Conservation (phyloP, 2,329 filamentous ascomycete genomes). For the Sodiomyces alkalinus region DNA sequence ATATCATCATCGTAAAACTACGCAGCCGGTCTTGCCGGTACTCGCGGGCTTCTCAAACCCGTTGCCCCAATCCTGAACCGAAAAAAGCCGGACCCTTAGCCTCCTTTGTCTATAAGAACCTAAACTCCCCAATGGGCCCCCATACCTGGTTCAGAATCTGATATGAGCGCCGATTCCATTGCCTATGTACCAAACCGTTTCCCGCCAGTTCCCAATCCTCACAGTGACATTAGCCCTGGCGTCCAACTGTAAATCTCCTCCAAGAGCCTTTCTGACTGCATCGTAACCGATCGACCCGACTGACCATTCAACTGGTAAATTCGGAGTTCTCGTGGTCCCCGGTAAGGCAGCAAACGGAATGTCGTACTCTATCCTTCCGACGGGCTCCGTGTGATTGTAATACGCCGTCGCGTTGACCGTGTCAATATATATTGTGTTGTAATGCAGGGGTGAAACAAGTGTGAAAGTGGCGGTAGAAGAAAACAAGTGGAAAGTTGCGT, state of each 20-base stretch:
- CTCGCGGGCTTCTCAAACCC: no score
- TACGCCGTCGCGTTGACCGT: slow-evolving; percentile 71
- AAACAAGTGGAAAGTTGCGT: slow-evolving; percentile 74
- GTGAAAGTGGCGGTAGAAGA: slow-evolving; percentile 78
- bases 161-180: slow-evolving; percentile 56
- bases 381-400: slow-evolving; percentile 64
- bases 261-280: slow-evolving; percentile 63
- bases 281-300: slow-evolving; percentile 68
- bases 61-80: no score
- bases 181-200: slow-evolving; percentile 56
- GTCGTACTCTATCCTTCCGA: slow-evolving; percentile 65
- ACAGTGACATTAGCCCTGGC: slow-evolving; percentile 64
- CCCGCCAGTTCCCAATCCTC: slow-evolving; percentile 58
- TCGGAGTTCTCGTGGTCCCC: slow-evolving; percentile 56
- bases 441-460: slow-evolving; percentile 60
- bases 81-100: not conserved
- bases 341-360: slow-evolving; percentile 64
- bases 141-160: slow-evolving; percentile 23
- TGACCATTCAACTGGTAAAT: slow-evolving; percentile 69
- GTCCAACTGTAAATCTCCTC: slow-evolving; percentile 64
- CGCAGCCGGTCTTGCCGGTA: no score
- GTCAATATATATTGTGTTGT: slow-evolving; percentile 63
- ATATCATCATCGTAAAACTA: no score
- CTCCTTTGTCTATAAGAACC: no score
- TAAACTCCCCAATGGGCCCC: slow-evolving; percentile 7